phyloP scores from a whole-genome alignment of 2,329 filamentous ascomycete species.

The Myriangium duriaei region DNA sequence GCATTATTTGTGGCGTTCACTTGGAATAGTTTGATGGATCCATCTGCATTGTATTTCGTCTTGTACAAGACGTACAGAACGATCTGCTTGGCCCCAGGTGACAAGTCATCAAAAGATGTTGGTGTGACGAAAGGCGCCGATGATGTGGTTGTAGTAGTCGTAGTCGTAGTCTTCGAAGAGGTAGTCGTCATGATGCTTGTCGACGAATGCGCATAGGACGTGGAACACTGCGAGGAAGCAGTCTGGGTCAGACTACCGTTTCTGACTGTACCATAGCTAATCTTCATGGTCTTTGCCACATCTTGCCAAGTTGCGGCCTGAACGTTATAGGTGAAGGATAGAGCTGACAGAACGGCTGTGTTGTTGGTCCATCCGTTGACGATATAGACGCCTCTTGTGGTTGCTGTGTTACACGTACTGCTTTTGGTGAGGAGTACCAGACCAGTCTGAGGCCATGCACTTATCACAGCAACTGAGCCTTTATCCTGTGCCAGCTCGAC shows the following conservation, averaged over 20 bases:
- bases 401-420: neutral
- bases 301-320: slow-evolving; percentile 1
- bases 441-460: neutral
- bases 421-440: neutral
- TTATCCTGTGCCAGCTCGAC: neutral
- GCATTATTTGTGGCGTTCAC: neutral
- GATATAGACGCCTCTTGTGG: neutral
- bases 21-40: neutral
- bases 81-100: neutral
- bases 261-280: slow-evolving; percentile 1
- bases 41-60: neutral
- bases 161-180: slow-evolving; percentile 19
- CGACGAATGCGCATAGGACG: neutral
- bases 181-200: neutral
- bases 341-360: neutral
- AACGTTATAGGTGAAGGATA: neutral
- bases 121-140: slow-evolving; percentile 29
- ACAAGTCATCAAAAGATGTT: slow-evolving; percentile 10
- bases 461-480: neutral
- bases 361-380: neutral
- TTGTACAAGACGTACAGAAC: neutral
- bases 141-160: slow-evolving; percentile 27
- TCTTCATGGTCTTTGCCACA: neutral
- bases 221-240: neutral
- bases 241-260: neutral